Evolutionary conservation across 148 eudicot genomes (phyloP).

Genomic region (Persicaria tinctoria): DNA sequence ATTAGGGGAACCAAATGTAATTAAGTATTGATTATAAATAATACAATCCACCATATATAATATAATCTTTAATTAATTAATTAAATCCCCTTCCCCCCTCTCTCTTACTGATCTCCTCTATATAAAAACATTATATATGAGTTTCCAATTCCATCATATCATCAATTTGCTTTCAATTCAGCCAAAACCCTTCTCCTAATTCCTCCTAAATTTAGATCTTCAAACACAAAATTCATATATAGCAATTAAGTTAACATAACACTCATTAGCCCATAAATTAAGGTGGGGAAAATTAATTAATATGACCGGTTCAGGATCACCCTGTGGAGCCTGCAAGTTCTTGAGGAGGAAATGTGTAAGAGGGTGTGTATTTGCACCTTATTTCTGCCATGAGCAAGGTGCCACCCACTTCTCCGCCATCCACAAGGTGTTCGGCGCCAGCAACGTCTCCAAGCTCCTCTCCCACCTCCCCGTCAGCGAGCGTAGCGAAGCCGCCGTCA

Average conservation of each 20-base stretch:
- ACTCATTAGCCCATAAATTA: not conserved
- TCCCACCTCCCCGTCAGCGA: constrained; percentile 60
- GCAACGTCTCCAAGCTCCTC: constrained; percentile 79
- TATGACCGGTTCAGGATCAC: constrained; percentile 78
- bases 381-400: constrained; percentile 90
- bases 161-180: constrained; percentile 12
- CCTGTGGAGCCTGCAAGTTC: constrained; percentile 97
- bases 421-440: constrained; percentile 90
- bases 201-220: not conserved
- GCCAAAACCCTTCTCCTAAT: not conserved
- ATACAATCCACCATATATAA: constrained; percentile 34
- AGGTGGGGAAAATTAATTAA: not conserved
- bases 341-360: constrained; percentile 84
- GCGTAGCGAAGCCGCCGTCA: constrained; percentile 73
- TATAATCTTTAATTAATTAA: constrained; percentile 41
- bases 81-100: not conserved
- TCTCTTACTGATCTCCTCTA: constrained; percentile 2
- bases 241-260: not conserved
- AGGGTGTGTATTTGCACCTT: constrained; percentile 92
- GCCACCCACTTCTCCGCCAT: constrained; percentile 80
- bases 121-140: not conserved
- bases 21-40: constrained; percentile 37
- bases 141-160: not conserved
- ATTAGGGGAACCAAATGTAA: constrained; percentile 58
- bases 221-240: not conserved